Evolutionary conservation across 2,329 filamentous ascomycete species (phyloP).

Genomic region (Didymosphaeria variabile): DNA sequence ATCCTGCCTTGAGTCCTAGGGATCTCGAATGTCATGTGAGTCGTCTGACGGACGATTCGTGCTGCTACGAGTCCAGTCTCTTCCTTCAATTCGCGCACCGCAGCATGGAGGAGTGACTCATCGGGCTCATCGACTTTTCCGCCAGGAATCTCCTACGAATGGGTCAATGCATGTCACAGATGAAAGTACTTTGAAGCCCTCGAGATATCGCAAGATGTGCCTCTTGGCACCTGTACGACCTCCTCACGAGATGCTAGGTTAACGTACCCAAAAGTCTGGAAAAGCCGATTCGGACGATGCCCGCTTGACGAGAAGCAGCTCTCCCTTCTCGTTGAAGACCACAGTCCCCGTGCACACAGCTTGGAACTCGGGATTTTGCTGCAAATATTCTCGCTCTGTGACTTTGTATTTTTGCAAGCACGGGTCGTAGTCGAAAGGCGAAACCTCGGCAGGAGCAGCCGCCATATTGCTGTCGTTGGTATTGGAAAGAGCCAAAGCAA

Average conservation of each 20-base stretch:
- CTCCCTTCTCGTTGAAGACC: constrained; percentile 44
- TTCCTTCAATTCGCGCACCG: constrained; percentile 61
- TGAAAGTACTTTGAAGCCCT: not conserved
- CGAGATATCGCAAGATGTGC: not conserved
- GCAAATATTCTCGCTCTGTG: constrained; percentile 37
- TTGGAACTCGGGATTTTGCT: constrained; percentile 37
- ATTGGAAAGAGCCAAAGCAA: not conserved
- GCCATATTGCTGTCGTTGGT: not conserved
- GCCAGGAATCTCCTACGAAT: constrained; percentile 60
- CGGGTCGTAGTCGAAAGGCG: constrained; percentile 31
- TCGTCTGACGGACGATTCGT: constrained; percentile 54
- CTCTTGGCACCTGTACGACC: not conserved
- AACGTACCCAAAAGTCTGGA: constrained; percentile 44
- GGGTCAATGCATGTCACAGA: constrained; percentile 6
- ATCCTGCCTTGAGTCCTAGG: constrained; percentile 19
- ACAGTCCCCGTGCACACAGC: constrained; percentile 40
- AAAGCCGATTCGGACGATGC: constrained; percentile 46
- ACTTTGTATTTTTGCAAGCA: constrained; percentile 41
- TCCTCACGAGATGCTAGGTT: not conserved
- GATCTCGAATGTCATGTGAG: constrained; percentile 43
- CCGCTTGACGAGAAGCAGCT: constrained; percentile 48
- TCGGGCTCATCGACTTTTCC: constrained; percentile 59
- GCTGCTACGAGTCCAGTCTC: constrained; percentile 60
- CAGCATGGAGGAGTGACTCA: constrained; percentile 58
- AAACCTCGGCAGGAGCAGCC: too few relatives aligned